phyloP scores from a whole-genome alignment of 768 basidiomycete species.

The Phylloporus scabripes region DNA sequence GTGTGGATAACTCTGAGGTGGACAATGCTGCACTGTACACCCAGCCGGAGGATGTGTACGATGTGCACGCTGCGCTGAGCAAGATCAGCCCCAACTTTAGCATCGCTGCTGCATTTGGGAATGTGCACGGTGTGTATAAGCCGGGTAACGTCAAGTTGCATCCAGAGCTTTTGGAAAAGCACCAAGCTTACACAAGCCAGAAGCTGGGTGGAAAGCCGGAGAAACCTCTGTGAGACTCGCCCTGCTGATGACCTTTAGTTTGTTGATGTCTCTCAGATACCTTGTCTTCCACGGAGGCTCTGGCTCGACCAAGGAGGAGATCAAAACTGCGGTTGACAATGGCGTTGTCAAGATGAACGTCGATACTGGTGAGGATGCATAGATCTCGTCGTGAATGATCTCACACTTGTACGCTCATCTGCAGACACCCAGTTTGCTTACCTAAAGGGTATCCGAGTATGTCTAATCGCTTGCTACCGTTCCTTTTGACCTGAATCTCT shows the following conservation, averaged over 20 bases:
- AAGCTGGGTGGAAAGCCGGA: slow-evolving; percentile 58
- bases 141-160: slow-evolving; percentile 94
- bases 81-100: slow-evolving; percentile 89
- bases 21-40: slow-evolving; percentile 96
- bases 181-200: slow-evolving; percentile 70
- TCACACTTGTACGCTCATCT: slow-evolving; percentile 1
- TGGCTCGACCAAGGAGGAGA: slow-evolving; percentile 94
- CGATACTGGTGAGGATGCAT: slow-evolving; percentile 58
- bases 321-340: slow-evolving; percentile 80
- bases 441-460: slow-evolving; percentile 73
- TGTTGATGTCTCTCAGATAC: slow-evolving; percentile 47
- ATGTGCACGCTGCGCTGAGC: slow-evolving; percentile 81
- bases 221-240: slow-evolving; percentile 71
- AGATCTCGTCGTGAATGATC: not conserved
- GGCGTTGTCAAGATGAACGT: slow-evolving; percentile 99
- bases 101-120: slow-evolving; percentile 97
- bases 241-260: not conserved
- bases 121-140: slow-evolving; percentile 99
- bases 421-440: slow-evolving; percentile 90
- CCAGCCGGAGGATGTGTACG: slow-evolving; percentile 93
- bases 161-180: slow-evolving; percentile 87
- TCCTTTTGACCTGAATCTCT: not conserved
- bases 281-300: slow-evolving; percentile 99
- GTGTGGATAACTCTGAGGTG: slow-evolving; percentile 94
- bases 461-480: slow-evolving; percentile 8